Percentiles rank a stretch among this genome's conserved stretches.
Conservation (phyloP, 2,329 filamentous ascomycete genomes). For the Endothia cerciana region DNA sequence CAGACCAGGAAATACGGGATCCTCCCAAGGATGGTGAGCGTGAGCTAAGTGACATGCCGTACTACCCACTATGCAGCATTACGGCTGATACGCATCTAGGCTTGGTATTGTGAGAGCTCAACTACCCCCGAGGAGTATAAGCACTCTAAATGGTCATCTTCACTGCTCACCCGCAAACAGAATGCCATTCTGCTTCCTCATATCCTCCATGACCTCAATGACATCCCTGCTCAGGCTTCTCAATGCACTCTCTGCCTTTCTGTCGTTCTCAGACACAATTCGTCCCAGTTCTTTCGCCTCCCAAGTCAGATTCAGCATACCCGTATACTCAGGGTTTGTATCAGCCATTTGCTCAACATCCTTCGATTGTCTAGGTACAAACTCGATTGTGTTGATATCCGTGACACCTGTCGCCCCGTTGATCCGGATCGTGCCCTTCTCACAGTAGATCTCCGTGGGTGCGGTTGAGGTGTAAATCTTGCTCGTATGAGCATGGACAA, state of each 20-base stretch:
- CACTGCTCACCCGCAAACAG: slow-evolving; percentile 25
- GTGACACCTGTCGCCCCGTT: slow-evolving; percentile 26
- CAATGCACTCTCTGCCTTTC: slow-evolving; percentile 16
- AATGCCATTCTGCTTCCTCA: slow-evolving; percentile 27
- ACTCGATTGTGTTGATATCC: slow-evolving; percentile 28
- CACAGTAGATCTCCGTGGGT: slow-evolving; percentile 28
- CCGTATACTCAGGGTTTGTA: slow-evolving; percentile 24
- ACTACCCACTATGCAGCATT: neutral
- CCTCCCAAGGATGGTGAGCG: neutral
- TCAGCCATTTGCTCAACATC: slow-evolving; percentile 25
- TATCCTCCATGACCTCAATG: slow-evolving; percentile 24
- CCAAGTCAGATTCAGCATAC: slow-evolving; percentile 27
- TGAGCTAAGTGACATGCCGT: neutral
- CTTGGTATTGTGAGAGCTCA: neutral
- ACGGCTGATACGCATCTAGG: neutral
- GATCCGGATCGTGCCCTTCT: slow-evolving; percentile 26
- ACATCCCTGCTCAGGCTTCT: slow-evolving; percentile 23
- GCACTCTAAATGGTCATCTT: neutral
- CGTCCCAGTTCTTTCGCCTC: slow-evolving; percentile 25
- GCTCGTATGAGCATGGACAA: slow-evolving; percentile 28
- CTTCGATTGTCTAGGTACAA: slow-evolving; percentile 21
- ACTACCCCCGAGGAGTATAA: no score
- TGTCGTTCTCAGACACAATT: slow-evolving; percentile 20
- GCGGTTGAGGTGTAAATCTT: slow-evolving; percentile 30
- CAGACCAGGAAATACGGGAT: neutral